Evolutionary conservation across 805 yeast species (phyloP), one percentile per base, ranked within the genome.

Genomic region (Candida maesae): DNA sequence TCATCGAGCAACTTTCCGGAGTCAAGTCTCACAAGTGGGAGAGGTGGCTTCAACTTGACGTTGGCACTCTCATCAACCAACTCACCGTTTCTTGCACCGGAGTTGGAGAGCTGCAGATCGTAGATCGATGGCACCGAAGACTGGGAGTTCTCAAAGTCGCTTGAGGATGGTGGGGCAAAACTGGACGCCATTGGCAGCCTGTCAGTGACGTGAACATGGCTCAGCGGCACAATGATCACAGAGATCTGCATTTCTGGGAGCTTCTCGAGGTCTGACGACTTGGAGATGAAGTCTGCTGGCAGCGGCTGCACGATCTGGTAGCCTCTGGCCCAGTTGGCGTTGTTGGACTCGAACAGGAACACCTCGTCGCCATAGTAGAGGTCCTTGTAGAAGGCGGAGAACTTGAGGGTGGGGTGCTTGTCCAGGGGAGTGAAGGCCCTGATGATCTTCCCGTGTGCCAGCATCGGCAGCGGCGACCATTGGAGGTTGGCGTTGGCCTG

Each of bases 361-460:
- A 84, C 78, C 47, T 81, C 86, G 60, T 86, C 95, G 26, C 95
- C 95, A 16, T 81, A 81, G 54, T 77, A 81, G 34, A 82, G 60
- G 57, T 82, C 76, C 44, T 66, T 67, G 60, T 70, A 73, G 46
- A 67, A 64, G 23, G 59, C 59, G 3, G 64, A 59, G 15, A 56
- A 44, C 21, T 55, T 60, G 49, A 66, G 48, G 21, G 56, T 55
- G 3, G 70, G 68, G 38, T 58, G 56, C 41, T 54, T 59, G 31
- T 67, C 68, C 34, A 68, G 53, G 2, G 81, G 79, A n/a, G 68
- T 46, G 56, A 71, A 75, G 1, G 78, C 64, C 43, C 60, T 61
- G 25, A 66, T 51, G 12, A 74, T 61, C 29, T 64, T 62, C 4
- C 76, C 79, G 44, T 69, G 71, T 4, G 65, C 63, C 46, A 70